phyloP scores from a whole-genome alignment of 2,329 filamentous ascomycete species.

The Pseudovirgaria hyperparasitica region DNA sequence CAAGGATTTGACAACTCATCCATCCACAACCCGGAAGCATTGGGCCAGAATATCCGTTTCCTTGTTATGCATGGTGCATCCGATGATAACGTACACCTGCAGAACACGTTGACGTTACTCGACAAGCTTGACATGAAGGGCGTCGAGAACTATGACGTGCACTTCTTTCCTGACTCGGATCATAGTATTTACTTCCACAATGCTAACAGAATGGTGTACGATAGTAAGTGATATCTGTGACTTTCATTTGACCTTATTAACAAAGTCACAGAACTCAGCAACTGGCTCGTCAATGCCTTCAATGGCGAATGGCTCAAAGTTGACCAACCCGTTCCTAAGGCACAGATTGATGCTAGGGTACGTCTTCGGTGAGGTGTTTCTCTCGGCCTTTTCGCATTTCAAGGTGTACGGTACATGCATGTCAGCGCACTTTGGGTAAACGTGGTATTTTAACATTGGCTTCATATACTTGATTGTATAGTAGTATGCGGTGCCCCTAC shows the following conservation, averaged over 20 bases:
- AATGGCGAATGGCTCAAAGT: slow-evolving; percentile 81
- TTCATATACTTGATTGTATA: too few relatives aligned
- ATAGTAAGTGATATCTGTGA: slow-evolving; percentile 51
- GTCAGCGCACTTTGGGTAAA: too few relatives aligned
- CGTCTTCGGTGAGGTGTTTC: slow-evolving; percentile 4
- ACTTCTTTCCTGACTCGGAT: slow-evolving; percentile 92
- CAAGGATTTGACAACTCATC: slow-evolving; percentile 64
- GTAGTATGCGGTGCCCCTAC: too few relatives aligned
- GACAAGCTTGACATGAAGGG: slow-evolving; percentile 72
- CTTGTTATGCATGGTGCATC: slow-evolving; percentile 92
- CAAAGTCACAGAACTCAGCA: slow-evolving; percentile 50
- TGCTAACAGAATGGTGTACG: slow-evolving; percentile 80
- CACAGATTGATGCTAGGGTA: slow-evolving; percentile 5
- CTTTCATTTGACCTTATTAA: slow-evolving; percentile 3
- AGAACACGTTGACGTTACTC: slow-evolving; percentile 78
- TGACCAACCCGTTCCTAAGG: slow-evolving; percentile 37
- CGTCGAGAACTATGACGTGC: slow-evolving; percentile 90
- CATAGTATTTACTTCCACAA: slow-evolving; percentile 93
- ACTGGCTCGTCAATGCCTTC: slow-evolving; percentile 94
- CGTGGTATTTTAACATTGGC: too few relatives aligned
- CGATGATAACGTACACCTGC: slow-evolving; percentile 95
- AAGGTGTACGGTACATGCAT: too few relatives aligned
- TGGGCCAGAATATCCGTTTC: slow-evolving; percentile 71
- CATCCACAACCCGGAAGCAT: slow-evolving; percentile 60
- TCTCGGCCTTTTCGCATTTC: too few relatives aligned